Evolutionary conservation across 2,329 filamentous ascomycete genomes (phyloP), one percentile per base, ranked within the genome.

Genomic region (Colletotrichum sp.): DNA sequence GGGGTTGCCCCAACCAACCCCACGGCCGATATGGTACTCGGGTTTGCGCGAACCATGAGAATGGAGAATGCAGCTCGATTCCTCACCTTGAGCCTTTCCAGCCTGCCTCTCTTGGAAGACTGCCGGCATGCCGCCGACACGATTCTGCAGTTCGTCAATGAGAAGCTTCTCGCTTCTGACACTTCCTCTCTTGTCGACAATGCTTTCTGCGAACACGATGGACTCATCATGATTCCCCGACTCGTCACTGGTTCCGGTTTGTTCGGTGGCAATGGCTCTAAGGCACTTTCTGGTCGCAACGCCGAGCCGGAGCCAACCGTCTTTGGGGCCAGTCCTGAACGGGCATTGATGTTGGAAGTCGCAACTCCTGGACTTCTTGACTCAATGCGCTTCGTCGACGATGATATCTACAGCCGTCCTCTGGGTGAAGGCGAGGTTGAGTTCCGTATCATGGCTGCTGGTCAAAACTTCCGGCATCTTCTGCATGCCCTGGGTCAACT

Each of bases 391-490:
- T 56, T 56, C n/a, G 13, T 56, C 16, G 52, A 56, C 24, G 52
- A 56, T 28, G 21, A 24, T 8, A 26, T 61, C 56, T 28, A 28
- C 56, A 4, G 10, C 14, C 14, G 13, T 32, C 18, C 24, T 24
- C 55, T 69, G 21, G 48, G 13, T 18, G 63, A 72, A 1, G 76
- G 77, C 34, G 75, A 80, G 43, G 77, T 82, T 16, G 76, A 77
- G 58, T 79, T 83, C 56, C 77, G 82, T 61, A 74, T 79, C 70
- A 70, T 76, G 28, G 80, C 80, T 4, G 77, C 77, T 14, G 76
- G 79, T 28, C 65, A 81, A 21, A 81, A 81, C 74, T 80, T 79
- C 74, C 72, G 77, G 26, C 79, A 81, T 32, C 67, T 80, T 14
- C 69, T 81, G 34, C 71, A 79, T 21, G 67, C 80, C 52, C 36